These are phyloP conservation scores for Marasmius tenuissimus DNA, from an alignment of 1,284 basidiomycete genomes.

Conservation along the genomic window DNA sequence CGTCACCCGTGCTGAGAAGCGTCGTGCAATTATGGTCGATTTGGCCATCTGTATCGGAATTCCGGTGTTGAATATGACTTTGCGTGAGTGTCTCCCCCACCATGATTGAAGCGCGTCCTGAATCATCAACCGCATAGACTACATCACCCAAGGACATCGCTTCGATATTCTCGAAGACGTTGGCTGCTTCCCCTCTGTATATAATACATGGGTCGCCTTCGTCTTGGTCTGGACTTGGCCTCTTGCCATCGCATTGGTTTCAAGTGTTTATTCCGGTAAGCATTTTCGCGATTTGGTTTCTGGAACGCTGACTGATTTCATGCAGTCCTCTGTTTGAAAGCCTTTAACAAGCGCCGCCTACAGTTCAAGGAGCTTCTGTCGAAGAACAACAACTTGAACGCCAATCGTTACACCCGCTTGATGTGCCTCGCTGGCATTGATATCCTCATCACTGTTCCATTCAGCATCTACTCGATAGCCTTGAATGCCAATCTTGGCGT, in stretches of 20 bases:
- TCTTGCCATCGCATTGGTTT: conserved; percentile 38
- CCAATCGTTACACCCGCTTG: conserved; percentile 57
- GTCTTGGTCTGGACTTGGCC: conserved; percentile 36
- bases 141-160: conserved; percentile 31
- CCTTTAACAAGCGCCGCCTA: conserved; percentile 35
- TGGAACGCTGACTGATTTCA: background rate
- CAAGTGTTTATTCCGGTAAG: conserved; percentile 38
- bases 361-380: conserved; percentile 41
- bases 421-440: conserved; percentile 56
- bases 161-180: conserved; percentile 30
- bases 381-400: conserved; percentile 31
- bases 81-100: background rate
- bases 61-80: background rate
- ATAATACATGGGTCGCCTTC: conserved; percentile 37
- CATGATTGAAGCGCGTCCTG: no score
- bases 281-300: background rate
- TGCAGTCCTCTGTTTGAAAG: conserved; percentile 32
- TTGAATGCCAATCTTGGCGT: conserved; percentile 28
- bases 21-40: background rate
- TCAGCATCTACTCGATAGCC: conserved; percentile 40
- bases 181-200: conserved; percentile 23
- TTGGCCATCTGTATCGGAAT: background rate
- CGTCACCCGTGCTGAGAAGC: conserved; percentile 27
- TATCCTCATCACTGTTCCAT: conserved; percentile 46
- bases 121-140: conserved; percentile 16